Base-by-base conservation (phyloP, 1,284 basidiomycete genomes). In the Ganoderma lingzhi region DNA sequence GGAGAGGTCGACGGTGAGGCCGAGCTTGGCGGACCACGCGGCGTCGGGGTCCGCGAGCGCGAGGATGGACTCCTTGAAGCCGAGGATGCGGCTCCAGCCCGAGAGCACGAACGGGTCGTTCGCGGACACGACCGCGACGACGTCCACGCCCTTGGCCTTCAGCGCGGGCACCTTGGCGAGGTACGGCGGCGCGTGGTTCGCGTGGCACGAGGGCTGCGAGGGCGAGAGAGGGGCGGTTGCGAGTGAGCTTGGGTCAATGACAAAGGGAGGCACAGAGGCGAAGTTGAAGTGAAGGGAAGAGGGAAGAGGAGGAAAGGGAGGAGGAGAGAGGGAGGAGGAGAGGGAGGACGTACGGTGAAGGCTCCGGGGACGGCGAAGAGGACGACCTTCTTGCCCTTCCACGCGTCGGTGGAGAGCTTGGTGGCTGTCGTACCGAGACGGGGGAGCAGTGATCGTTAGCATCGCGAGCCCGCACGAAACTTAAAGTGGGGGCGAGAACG, bases 371-470 rank as follows among this genome's bases (percentile, higher is more conserved):
- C 90, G 70, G 92, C 84, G 78, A 95, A 87, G 70, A 95, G 80
- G 58, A 95, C 91, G 65, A 95, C 90, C 82, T 93, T 95, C 86
- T 96, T 95, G 78, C 90, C 91, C 80, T 92, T 93, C 92, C 92
- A 94, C 58, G 88, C 84, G 72, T 90, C 85, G 23, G 89, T 92
- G 69, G 82, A 82, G 71, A 89, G 82, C 70, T 82, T 82, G 51
- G 80, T 78, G 55, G 48, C 48, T 51, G 10, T 51, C 48, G 23
- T 9, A 87, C 89, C 90, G 75, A 35, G 53, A 17, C 53, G 28
- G 15, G 19, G 3, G n/a, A 19, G n/a, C 3, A 3, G 5, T 39
- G 19, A 23, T 32, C 45, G 66, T 59, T 5, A 23, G 39, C 45
- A 67, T 69, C 66, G 62, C 39, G 37, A 68, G 67, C 58, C 45